phyloP scores from a whole-genome alignment of 1,284 basidiomycete genomes.

The Ceratobasidium sp. region DNA sequence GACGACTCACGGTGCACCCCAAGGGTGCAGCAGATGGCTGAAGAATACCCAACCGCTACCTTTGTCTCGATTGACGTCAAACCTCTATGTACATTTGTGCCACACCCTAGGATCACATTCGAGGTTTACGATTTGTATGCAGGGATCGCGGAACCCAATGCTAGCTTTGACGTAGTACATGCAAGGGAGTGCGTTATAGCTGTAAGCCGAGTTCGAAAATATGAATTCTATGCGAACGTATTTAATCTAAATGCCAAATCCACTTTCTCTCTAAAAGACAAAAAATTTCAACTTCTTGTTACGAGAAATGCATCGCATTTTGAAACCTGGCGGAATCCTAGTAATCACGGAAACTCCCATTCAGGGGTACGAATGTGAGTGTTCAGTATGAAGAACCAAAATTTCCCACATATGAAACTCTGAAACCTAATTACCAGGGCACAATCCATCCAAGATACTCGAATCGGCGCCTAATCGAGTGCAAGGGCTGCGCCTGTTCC shows the following conservation, averaged over 20 bases:
- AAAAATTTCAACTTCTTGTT: slow-evolving; percentile 18
- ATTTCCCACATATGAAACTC: not conserved
- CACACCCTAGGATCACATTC: slow-evolving; percentile 12
- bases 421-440: not conserved
- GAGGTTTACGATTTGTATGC: slow-evolving; percentile 28
- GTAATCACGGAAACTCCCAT: slow-evolving; percentile 13
- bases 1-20: not conserved
- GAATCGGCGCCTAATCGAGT: not conserved
- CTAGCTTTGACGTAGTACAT: slow-evolving; percentile 19
- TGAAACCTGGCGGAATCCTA: slow-evolving; percentile 21
- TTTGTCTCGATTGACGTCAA: slow-evolving; percentile 25
- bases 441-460: not conserved
- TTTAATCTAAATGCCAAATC: not conserved
- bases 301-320: slow-evolving; percentile 14
- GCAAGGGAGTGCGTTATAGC: not conserved
- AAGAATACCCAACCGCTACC: not conserved
- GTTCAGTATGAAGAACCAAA: not conserved
- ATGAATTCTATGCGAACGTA: not conserved
- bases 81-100: not conserved
- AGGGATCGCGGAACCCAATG: slow-evolving; percentile 10
- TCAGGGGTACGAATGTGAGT: slow-evolving; percentile 1
- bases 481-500: not conserved
- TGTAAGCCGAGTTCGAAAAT: not conserved
- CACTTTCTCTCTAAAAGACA: not conserved
- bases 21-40: slow-evolving; percentile 17